phyloP scores from a whole-genome alignment of 192 early-diverging fungal genomes.

The Linnemannia hyalina region DNA sequence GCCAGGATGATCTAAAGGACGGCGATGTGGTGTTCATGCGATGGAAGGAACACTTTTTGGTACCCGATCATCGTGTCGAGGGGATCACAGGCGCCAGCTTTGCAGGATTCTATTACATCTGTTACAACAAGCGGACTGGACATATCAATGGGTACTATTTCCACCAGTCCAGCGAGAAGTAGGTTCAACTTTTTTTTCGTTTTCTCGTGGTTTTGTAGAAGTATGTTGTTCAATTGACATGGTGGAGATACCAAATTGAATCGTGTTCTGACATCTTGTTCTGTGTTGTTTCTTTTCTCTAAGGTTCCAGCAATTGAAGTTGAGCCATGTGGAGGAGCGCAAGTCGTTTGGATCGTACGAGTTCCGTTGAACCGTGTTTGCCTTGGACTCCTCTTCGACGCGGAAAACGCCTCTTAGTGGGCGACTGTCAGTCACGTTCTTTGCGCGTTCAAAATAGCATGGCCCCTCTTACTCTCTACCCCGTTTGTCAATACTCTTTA shows the following conservation, averaged over 20 bases:
- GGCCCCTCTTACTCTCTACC: not conserved
- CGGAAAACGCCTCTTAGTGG: too few species aligned
- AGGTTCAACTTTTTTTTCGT: slow-evolving; percentile 6
- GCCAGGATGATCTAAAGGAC: slow-evolving; percentile 59
- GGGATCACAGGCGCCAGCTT: slow-evolving; percentile 85
- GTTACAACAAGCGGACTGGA: slow-evolving; percentile 73
- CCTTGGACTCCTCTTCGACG: not conserved
- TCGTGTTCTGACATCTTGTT: not conserved
- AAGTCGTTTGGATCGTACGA: slow-evolving; percentile 62
- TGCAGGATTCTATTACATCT: slow-evolving; percentile 91
- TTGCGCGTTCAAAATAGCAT: not conserved
- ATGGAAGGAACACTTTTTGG: slow-evolving; percentile 93
- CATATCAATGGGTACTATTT: slow-evolving; percentile 77
- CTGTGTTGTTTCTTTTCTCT: not conserved
- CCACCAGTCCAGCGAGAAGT: slow-evolving; percentile 65
- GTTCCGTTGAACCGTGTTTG: slow-evolving; percentile 53
- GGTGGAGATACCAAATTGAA: not conserved
- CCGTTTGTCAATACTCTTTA: not conserved
- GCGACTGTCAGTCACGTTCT: not conserved
- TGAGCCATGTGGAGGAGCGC: slow-evolving; percentile 52
- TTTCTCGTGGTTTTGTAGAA: not conserved
- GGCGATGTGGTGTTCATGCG: slow-evolving; percentile 84
- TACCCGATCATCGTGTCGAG: slow-evolving; percentile 84
- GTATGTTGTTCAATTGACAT: not conserved
- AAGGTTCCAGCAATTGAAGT: slow-evolving; percentile 63